These are phyloP conservation scores for Breynia disticha DNA, from an alignment of 441 rosid genomes.

Conservation along the genomic window DNA sequence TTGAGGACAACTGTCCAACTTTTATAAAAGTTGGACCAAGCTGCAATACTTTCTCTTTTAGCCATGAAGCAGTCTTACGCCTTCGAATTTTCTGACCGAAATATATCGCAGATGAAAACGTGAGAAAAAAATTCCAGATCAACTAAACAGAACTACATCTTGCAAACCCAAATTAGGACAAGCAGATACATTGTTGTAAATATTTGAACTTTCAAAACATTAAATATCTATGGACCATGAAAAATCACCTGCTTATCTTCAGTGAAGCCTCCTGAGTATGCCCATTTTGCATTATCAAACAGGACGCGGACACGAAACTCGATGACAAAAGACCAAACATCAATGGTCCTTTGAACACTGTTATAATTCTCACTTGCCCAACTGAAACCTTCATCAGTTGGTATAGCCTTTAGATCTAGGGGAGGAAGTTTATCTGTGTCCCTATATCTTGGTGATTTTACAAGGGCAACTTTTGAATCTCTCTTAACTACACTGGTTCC, in stretches of 20 bases:
- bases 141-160: not conserved
- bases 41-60: constrained; percentile 76
- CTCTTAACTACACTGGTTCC: constrained; percentile 47
- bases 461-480: constrained; percentile 30
- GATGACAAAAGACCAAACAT: constrained; percentile 80
- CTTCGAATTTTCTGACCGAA: constrained; percentile 57
- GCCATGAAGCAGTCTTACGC: constrained; percentile 75
- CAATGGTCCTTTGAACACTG: constrained; percentile 57
- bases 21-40: constrained; percentile 96
- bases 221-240: not conserved
- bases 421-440: constrained; percentile 47
- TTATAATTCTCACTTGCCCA: constrained; percentile 93
- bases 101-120: constrained; percentile 11
- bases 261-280: constrained; percentile 57
- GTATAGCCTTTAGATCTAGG: constrained; percentile 54
- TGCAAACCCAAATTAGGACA: too few relatives aligned
- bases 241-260: constrained; percentile 70
- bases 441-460: constrained; percentile 29
- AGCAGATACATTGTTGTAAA: too few relatives aligned
- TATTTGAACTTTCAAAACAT: too few relatives aligned
- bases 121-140: constrained; percentile 3
- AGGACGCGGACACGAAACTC: constrained; percentile 63
- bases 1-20: constrained; percentile 87
- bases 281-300: constrained; percentile 85
- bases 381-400: constrained; percentile 86